Conservation (phyloP, 495 filamentous ascomycete species). For the Tuber melanosporum region DNA sequence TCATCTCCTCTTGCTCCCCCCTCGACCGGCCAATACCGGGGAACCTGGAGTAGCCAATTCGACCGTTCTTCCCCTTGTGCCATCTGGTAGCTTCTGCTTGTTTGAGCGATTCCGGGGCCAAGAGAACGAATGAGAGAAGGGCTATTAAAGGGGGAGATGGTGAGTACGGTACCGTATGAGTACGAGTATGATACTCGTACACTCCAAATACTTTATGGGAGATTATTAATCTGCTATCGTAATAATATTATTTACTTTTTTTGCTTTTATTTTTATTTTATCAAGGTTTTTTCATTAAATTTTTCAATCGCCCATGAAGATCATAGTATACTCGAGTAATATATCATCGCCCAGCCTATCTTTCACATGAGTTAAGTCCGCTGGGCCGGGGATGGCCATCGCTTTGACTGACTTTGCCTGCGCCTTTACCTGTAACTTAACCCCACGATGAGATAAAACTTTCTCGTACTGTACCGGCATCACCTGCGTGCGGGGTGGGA, state of each 20-base stretch:
- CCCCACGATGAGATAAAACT: constrained; percentile 34
- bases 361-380: not conserved
- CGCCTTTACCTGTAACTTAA: not conserved
- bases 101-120: constrained; percentile 4
- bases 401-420: not conserved
- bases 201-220: constrained; percentile 17
- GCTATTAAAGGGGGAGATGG: not conserved
- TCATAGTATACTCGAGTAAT: not conserved
- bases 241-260: constrained; percentile 3
- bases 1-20: not conserved
- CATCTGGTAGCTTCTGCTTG: constrained; percentile 11
- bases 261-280: constrained; percentile 6
- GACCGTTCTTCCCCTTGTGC: not conserved
- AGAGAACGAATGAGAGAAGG: not conserved
- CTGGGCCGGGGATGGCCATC: not conserved
- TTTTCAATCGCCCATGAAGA: not conserved
- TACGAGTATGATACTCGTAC: too few relatives aligned
- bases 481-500: not conserved
- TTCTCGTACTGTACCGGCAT: constrained; percentile 17
- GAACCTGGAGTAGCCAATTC: constrained; percentile 4
- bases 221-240: constrained; percentile 29
- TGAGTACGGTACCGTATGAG: not conserved
- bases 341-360: not conserved
- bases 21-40: constrained; percentile 9
- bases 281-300: too few relatives aligned